Evolutionary conservation across 164 flowering plant species (phyloP), one percentile per base, ranked within the genome.

Genomic region (Warburgia ugandensis): DNA sequence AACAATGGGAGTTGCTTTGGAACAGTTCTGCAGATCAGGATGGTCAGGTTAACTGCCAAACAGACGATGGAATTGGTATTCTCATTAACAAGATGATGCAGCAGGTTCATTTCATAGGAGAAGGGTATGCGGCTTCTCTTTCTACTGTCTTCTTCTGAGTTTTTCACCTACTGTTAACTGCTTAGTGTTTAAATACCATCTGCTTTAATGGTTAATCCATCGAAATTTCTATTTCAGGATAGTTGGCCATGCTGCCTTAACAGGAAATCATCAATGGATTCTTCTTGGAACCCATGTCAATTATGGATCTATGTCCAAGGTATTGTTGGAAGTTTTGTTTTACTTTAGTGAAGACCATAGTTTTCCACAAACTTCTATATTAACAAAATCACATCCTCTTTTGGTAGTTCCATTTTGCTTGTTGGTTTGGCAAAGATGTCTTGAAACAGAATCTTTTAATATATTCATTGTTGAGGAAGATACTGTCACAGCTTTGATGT

Each of bases 221-320:
- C 49, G 6, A 31, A 19, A 30, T 21, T 41, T 50, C 30, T 45
- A 29, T 56, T 56, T 27, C 77, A 84, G 94, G 52, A 58, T 84
- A 22, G 80, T 84, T 32, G 94, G 94, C 4, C 77, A 84, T 44
- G 79, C 79, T 62, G 86, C 83, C 27, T 79, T 80, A 58, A 73
- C 77, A 1, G 82, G 82, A 54, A 56, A 47, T 33, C 81, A 79
- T 53, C 77, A 68, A 28, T 84, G 94, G 94, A 73, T 84, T 66
- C 72, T 75, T 52, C 69, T 64, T 38, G 71, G 62, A 31, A 61
- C 54, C 38, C 63, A 44, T 59, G 52, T 48, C 38, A 48, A 44
- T 30, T 55, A 61, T 53, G 63, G 50, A 6, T 8, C 51, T 20
- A 23, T 54, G 38, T 69, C 75, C 3, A 76, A 77, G 83, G 92